phyloP scores from a whole-genome alignment of 2,329 filamentous ascomycete genomes.

The Amphichorda felina region DNA sequence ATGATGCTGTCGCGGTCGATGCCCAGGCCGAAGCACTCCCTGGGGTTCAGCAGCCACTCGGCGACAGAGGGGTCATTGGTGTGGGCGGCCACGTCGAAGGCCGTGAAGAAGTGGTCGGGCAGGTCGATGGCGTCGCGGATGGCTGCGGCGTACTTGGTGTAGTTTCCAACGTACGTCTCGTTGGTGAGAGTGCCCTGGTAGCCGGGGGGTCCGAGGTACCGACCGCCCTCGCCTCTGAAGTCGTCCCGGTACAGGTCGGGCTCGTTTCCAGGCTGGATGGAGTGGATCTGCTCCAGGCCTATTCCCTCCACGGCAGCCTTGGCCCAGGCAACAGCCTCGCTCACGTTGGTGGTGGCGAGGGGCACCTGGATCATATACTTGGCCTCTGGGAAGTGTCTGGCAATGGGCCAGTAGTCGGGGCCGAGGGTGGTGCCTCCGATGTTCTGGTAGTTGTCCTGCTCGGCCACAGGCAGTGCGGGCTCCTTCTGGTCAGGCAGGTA shows the following conservation, averaged over 20 bases:
- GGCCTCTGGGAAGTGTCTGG: conserved; percentile 16
- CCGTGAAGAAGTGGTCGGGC: conserved; percentile 19
- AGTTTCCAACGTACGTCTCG: conserved; percentile 21
- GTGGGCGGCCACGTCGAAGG: conserved; percentile 19
- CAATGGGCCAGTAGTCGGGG: conserved; percentile 18
- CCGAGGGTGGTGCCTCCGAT: conserved; percentile 21
- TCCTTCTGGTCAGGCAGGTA: conserved; percentile 17
- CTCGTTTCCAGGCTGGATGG: conserved; percentile 23
- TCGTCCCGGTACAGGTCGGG: conserved; percentile 15
- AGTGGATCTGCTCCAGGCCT: conserved; percentile 18
- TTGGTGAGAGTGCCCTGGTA: conserved; percentile 21
- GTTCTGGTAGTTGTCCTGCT: conserved; percentile 20
- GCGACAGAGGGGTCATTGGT: not conserved
- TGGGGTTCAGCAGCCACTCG: conserved; percentile 1
- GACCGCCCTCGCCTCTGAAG: conserved; percentile 8
- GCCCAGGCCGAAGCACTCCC: conserved; percentile 8
- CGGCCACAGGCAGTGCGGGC: conserved; percentile 17
- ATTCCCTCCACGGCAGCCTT: conserved; percentile 15
- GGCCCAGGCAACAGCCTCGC: conserved; percentile 20
- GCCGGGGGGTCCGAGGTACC: conserved; percentile 15
- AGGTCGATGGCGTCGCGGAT: conserved; percentile 14
- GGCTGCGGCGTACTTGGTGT: conserved; percentile 17
- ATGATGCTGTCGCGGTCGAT: conserved; percentile 18
- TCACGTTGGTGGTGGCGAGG: conserved; percentile 20
- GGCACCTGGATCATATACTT: conserved; percentile 22